Evolutionary conservation across 163 green algal genomes (phyloP).

Genomic region (Coccomyxa subellipsoidea): DNA sequence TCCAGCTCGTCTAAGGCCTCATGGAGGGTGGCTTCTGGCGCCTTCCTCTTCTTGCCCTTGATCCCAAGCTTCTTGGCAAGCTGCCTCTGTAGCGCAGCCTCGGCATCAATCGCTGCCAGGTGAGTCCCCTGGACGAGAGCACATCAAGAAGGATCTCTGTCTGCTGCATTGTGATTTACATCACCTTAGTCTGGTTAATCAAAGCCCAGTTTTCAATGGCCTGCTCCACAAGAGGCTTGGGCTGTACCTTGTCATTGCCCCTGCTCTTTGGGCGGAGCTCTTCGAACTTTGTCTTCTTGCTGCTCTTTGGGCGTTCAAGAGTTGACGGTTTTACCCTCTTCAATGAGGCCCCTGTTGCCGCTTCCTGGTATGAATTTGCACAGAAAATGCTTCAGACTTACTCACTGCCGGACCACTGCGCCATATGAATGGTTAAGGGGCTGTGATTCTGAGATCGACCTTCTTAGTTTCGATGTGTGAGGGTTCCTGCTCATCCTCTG

Average conservation of each 20-base stretch:
- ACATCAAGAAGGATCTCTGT: neutral
- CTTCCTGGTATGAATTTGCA: neutral
- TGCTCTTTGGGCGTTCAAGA: neutral
- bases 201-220: too few relatives aligned
- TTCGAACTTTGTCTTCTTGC: constrained; percentile 6
- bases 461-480: neutral
- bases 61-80: constrained; percentile 55
- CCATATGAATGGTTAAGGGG: neutral
- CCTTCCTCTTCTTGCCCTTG: constrained; percentile 30
- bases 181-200: too few relatives aligned
- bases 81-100: constrained; percentile 39
- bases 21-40: neutral
- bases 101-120: constrained; percentile 9
- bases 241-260: neutral
- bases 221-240: too few relatives aligned
- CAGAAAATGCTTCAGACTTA: neutral
- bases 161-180: too few relatives aligned
- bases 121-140: neutral
- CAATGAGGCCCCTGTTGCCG: neutral
- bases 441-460: neutral
- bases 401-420: neutral
- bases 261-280: neutral
- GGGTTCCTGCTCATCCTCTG: neutral
- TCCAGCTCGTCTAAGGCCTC: neutral
- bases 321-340: neutral